Base-by-base conservation (phyloP, 2,329 filamentous ascomycete species). In the Tolypocladium endophyticum region DNA sequence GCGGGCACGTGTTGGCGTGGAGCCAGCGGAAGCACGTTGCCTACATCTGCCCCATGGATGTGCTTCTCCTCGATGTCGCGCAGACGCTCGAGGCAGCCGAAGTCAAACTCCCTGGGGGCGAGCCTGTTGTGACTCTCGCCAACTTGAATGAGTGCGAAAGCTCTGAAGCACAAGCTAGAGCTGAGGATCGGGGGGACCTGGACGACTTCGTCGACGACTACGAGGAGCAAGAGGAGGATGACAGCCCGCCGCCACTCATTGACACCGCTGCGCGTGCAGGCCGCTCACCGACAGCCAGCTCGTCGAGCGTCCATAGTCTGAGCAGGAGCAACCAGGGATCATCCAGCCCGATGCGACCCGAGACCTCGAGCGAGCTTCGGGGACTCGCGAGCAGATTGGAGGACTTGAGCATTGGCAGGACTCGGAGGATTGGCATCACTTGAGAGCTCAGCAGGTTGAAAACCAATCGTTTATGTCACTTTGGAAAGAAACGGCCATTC, bases 11-110 rank as follows among this genome's bases (percentile, higher is more conserved):
- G 0, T 80, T 97, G 16, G 93, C 93, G 0, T 96, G 89, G 86
- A 93, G 88, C 65, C 83, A 86, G 63, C 85, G 87, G 62, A 93
- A 89, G 69, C 85, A 85, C 50, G 87, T 91, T 6, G 92, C 92
- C 0, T 97, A 96, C 71, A 94, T 97, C 62, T 94, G 91, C 62
- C 93, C 93, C 0, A 97, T 97, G 93, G 90, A 97, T 60, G 82
- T 97, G 2, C 76, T 96, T 16, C 79, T 97, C 14, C 83, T 88
- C 35, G 93, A 97, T 68, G 96, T 97, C 60, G 87, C 86, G 35
- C 84, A 88, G 62, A 92, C 88, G 0, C 77, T 97, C 0, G 83
- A 86, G 28, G 90, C 90, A 0, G 74, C 75, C 1, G 81, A 85
- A 33, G 83, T 96, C n/a, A 79, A 81, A 6, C 79, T 96, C 0